These are phyloP conservation scores for Starmerella bacillaris DNA, from an alignment of 805 yeast species.

Conservation along the genomic window DNA sequence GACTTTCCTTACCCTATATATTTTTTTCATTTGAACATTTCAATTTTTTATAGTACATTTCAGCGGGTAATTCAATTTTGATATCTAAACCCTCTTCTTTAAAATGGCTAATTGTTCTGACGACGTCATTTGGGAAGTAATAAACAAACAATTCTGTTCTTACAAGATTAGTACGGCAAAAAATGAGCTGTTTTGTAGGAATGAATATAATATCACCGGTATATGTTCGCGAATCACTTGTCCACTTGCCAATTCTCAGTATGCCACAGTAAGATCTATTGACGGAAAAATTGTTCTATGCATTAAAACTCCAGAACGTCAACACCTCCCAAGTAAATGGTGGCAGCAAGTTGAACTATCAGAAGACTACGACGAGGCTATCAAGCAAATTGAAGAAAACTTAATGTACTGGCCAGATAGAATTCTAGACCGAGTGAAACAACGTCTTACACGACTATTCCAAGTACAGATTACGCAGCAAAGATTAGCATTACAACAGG, in stretches of 20 bases:
- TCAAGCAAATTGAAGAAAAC: slow-evolving; percentile 74
- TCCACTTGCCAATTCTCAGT: slow-evolving; percentile 62
- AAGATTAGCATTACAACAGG: slow-evolving; percentile 68
- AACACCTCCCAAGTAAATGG: slow-evolving; percentile 78
- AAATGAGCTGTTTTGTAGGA: slow-evolving; percentile 82
- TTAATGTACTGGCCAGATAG: slow-evolving; percentile 86
- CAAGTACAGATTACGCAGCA: slow-evolving; percentile 93
- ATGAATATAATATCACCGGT: slow-evolving; percentile 91
- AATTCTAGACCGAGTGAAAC: slow-evolving; percentile 83
- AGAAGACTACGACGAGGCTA: slow-evolving; percentile 73
- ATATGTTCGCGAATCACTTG: slow-evolving; percentile 85
- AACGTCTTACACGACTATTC: slow-evolving; percentile 80
- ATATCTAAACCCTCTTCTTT: too few relatives aligned
- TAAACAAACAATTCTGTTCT: slow-evolving; percentile 88
- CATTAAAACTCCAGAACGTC: slow-evolving; percentile 96
- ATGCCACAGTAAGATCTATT: slow-evolving; percentile 24
- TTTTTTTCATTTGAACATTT: too few relatives aligned
- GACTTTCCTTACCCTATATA: too few relatives aligned
- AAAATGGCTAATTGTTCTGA: slow-evolving; percentile 29
- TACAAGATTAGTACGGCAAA: slow-evolving; percentile 79
- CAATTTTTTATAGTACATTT: too few relatives aligned
- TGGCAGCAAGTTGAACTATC: slow-evolving; percentile 92
- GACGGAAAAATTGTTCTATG: slow-evolving; percentile 30
- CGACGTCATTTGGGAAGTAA: slow-evolving; percentile 93
- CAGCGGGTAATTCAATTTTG: too few relatives aligned